Evolutionary conservation across 2,329 filamentous ascomycete species (phyloP), one percentile per base, ranked within the genome.

Genomic region (Fusarium coicis): DNA sequence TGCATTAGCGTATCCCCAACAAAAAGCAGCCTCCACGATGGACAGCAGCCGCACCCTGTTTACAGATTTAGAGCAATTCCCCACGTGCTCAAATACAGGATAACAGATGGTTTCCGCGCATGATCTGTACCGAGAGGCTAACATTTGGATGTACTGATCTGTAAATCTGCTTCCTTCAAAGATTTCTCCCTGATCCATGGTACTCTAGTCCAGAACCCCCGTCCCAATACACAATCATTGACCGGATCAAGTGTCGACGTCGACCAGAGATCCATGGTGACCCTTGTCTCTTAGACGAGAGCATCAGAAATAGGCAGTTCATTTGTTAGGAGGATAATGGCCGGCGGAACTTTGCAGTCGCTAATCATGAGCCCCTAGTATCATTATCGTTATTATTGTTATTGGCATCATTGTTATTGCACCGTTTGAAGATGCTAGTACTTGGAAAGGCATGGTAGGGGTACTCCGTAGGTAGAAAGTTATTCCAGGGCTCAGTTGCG

Each of bases 1-100:
- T 75, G 73, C 74, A 72, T 78, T 78, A 78, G 76, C 74, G 76
- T 63, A 74, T 78, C 76, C 76, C 76, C 76, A 78, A 78, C 76
- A 78, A 78, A 66, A 77, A 77, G 39, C 46, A 65, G 63, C 63
- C 63, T 61, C 60, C 52, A 55, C 57, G 61, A 44, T 26, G 40
- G 23, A 57, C 59, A 67, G 47, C 46, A 72, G 64, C 60, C 49
- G 61, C 70, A 71, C 43, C 44, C 64, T 74, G 71, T 72, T 74
- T 37, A 46, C 54, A 72, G 70, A 74, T 73, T 74, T 72, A 55
- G 71, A 57, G 66, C n/a, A 58, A 52, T 43, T 59, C 71, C 63
- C 47, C 71, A 63, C 59, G 67, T 74, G 67, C 47, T 37, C 30
- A 10, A 49, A 37, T 63, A 72, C 40, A 37, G 19, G 8, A 15